Base-by-base conservation (phyloP, 2,329 filamentous ascomycete genomes). In the Raffaelea ambrosiae region DNA sequence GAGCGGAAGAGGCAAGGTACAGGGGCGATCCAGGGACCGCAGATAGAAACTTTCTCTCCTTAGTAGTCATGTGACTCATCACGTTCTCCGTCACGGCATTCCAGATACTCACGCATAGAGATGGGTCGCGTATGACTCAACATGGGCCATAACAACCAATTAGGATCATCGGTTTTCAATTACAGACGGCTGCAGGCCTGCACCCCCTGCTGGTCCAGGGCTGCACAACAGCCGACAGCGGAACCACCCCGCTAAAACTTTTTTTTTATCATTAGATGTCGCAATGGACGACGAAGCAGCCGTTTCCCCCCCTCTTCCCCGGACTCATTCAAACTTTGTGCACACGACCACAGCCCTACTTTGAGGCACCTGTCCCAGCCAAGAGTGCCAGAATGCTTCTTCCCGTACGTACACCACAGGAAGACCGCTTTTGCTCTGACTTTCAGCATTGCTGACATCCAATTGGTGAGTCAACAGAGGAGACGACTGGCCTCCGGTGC, bases 191-290 rank as follows among this genome's bases (percentile, higher is more conserved):
- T 26, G 11, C 10, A 38, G 35, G 35, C 14, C 8, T 5, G 14
- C 8, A 8, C 16, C 7, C 35, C 40, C 46, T 43, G 40, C 31
- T 36, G 45, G 20, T 19, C 13, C 44, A 21, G 48, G 36, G 42
- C 35, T 38, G 35, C 7, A 38, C 7, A 38, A 38, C 26, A 29
- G 46, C 49, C 49, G 46, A 51, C 38, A 51, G 23, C 49, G 49
- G 46, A 51, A 44, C 26, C 26, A 29, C 43, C 45, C 46, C 43
- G 43, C 49, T 43, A 43, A 36, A 48, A 35, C 46, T 45, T 48
- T 22, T 40, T 45, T 48, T 22, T 40, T 13, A 38, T 36, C 20
- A 26, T 40, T 29, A 18, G 16, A 38, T 38, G 35, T 38, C 35
- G 35, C 35, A 38, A 38, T 19, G 20, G 35, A 19, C 23, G 33